A percentile compares a stretch with the other conserved stretches of the same genome.
Conservation (phyloP, 2,329 filamentous ascomycete species). For the Cladobotryum mycophilum region DNA sequence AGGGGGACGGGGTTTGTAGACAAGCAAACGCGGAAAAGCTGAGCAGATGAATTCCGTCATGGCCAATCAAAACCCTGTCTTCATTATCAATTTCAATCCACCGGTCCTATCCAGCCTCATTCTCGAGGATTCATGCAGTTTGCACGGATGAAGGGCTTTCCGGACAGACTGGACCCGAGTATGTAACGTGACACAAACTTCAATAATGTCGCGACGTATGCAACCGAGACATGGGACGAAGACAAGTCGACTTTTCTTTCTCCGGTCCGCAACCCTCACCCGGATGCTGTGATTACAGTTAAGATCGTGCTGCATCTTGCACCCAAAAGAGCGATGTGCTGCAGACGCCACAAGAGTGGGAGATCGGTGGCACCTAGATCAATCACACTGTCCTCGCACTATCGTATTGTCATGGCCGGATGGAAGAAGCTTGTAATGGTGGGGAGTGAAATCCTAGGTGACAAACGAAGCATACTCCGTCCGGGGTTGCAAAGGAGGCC, state of each 20-base stretch:
- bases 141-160: too few relatives aligned
- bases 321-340: neutral
- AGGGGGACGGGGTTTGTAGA: too few relatives aligned
- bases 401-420: too few relatives aligned
- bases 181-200: neutral
- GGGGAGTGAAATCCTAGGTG: too few relatives aligned
- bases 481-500: too few relatives aligned
- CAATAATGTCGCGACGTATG: neutral
- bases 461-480: too few relatives aligned
- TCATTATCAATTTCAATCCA: too few relatives aligned
- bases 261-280: neutral
- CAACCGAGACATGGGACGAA: conserved; percentile 6
- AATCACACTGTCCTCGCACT: neutral
- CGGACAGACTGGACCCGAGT: neutral
- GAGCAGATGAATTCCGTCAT: too few relatives aligned
- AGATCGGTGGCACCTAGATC: neutral
- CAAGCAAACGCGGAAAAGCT: too few relatives aligned
- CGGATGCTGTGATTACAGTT: neutral
- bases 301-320: conserved; percentile 6
- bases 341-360: neutral
- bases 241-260: neutral
- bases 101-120: neutral
- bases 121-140: too few relatives aligned
- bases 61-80: too few relatives aligned
- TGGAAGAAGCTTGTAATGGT: too few relatives aligned